Conservation (phyloP, 352 stramenopile species). For the Pythium sukuiense region DNA sequence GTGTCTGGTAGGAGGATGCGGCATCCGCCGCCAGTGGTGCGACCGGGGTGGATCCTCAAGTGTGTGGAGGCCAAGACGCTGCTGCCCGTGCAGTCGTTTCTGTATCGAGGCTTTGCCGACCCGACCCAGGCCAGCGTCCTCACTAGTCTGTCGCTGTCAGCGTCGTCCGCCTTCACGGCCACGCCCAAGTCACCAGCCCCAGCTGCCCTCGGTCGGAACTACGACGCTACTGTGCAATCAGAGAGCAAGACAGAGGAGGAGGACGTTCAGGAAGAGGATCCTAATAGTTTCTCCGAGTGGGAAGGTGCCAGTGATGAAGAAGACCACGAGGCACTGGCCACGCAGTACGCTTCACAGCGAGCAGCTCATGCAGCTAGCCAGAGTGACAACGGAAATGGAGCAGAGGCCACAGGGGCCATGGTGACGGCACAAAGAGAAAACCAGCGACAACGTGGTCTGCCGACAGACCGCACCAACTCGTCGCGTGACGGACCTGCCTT, state of each 20-base stretch:
- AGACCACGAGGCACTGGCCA: conserved; percentile 17
- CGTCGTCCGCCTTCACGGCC: background rate
- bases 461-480: conserved; percentile 44
- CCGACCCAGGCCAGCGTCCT: conserved; percentile 55
- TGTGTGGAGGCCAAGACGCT: conserved; percentile 75
- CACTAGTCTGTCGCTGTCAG: conserved; percentile 25
- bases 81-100: conserved; percentile 77
- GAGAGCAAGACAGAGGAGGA: background rate
- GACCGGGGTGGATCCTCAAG: conserved; percentile 92
- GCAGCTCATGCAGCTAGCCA: background rate
- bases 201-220: background rate
- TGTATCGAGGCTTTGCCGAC: conserved; percentile 84
- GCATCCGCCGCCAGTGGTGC: conserved; percentile 71
- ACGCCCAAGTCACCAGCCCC: conserved; percentile 6
- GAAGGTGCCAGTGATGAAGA: conserved; percentile 30
- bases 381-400: background rate
- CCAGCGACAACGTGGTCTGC: background rate
- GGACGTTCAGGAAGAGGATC: conserved; percentile 3
- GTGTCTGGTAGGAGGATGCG: conserved; percentile 44
- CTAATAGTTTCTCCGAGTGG: conserved; percentile 27
- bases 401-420: background rate
- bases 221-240: background rate
- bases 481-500: conserved; percentile 73
- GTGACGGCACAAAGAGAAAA: background rate
- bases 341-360: conserved; percentile 23